Conservation (phyloP, 768 basidiomycete species). For the Lentinus brumalis region DNA sequence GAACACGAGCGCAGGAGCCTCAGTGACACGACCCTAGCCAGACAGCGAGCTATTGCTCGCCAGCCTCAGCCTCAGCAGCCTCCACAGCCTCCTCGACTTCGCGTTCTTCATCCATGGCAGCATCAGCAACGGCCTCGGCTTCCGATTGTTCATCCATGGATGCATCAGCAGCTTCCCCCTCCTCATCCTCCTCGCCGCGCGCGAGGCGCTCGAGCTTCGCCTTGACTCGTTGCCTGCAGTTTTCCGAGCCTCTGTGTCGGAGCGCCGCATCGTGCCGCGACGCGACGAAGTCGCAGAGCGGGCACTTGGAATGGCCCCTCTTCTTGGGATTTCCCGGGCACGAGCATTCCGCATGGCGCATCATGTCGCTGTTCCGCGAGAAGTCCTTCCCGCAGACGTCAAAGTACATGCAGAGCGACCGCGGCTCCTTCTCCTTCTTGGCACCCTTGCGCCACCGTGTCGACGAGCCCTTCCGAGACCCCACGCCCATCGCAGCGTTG, state of each 20-base stretch:
- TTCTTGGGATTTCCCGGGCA: conserved; percentile 6
- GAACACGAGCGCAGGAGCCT: background rate
- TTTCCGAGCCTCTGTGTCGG: conserved; percentile 5
- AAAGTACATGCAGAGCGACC: conserved; percentile 1
- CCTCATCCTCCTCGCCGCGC: too few species aligned
- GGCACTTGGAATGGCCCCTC: background rate
- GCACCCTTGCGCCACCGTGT: background rate
- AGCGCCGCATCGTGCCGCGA: conserved; percentile 11
- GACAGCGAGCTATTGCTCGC: background rate
- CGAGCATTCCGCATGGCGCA: conserved; percentile 8
- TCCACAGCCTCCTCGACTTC: background rate
- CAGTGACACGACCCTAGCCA: background rate
- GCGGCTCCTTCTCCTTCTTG: background rate
- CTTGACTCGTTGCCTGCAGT: background rate
- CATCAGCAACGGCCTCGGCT: background rate
- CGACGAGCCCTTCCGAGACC: background rate
- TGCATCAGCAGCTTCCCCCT: too few species aligned
- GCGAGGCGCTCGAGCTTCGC: background rate
- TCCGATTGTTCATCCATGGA: background rate
- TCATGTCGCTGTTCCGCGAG: conserved; percentile 7
- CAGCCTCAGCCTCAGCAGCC: background rate
- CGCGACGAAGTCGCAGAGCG: conserved; percentile 4
- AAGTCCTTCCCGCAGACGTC: background rate
- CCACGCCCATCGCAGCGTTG: background rate
- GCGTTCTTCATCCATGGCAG: background rate